These are phyloP conservation scores for Cystobasidium ongulense DNA, from an alignment of 768 basidiomycete species.

Conservation along the genomic window DNA sequence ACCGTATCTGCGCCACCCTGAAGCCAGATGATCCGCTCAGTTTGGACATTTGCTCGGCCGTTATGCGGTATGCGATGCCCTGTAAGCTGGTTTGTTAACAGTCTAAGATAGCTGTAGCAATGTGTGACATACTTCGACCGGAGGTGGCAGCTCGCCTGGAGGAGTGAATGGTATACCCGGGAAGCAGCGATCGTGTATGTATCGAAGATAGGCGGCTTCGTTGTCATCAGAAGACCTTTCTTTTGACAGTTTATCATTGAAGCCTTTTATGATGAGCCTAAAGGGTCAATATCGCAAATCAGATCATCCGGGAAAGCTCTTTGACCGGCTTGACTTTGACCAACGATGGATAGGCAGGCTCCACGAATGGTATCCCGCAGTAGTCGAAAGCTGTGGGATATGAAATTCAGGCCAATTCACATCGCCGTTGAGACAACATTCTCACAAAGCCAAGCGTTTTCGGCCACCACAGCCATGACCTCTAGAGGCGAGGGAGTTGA, in stretches of 20 bases:
- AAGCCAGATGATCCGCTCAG: background rate
- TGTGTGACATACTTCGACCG: background rate
- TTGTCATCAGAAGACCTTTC: background rate
- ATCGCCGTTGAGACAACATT: background rate
- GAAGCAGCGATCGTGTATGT: constrained; percentile 21
- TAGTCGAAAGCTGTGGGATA: constrained; percentile 11
- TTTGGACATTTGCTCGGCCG: background rate
- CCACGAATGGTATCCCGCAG: constrained; percentile 12
- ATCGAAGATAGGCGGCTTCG: background rate
- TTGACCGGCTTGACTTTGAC: background rate
- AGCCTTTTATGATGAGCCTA: background rate
- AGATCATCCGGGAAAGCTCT: no score
- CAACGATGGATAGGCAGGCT: constrained; percentile 17
- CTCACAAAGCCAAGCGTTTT: constrained; percentile 22
- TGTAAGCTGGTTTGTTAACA: background rate
- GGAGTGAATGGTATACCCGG: background rate
- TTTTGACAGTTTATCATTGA: background rate
- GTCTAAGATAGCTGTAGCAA: background rate
- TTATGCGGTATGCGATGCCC: constrained; percentile 5
- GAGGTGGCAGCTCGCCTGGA: constrained; percentile 10
- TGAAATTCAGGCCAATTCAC: background rate
- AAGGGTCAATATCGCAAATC: background rate
- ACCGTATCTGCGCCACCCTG: background rate
- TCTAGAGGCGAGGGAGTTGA: background rate
- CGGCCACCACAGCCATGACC: background rate